Conservation (phyloP, 2,329 filamentous ascomycete genomes). For the Aspergillus brasiliensis region DNA sequence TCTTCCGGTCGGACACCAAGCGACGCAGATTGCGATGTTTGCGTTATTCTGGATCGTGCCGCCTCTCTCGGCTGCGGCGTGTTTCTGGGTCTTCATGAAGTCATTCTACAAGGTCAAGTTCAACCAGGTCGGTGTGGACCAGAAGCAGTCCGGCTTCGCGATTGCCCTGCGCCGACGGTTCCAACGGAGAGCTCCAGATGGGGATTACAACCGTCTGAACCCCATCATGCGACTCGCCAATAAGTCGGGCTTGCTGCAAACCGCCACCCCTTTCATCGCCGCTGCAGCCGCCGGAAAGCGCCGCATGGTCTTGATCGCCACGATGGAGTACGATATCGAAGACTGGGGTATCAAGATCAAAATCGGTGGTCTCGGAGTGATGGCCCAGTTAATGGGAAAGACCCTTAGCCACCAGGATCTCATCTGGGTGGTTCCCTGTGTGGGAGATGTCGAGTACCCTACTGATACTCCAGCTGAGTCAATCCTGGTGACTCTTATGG, state of each 20-base stretch:
- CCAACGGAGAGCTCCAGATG: neutral
- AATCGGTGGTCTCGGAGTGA: conserved; percentile 69
- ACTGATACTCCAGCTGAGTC: conserved; percentile 59
- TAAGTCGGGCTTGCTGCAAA: conserved; percentile 37
- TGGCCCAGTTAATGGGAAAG: conserved; percentile 69
- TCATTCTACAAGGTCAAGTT: conserved; percentile 65
- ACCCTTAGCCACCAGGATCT: conserved; percentile 64
- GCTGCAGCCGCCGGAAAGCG: conserved; percentile 26
- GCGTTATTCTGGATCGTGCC: conserved; percentile 57
- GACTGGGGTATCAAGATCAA: conserved; percentile 71
- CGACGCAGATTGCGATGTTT: conserved; percentile 56
- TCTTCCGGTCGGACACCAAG: conserved; percentile 55
- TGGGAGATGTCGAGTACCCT: conserved; percentile 65
- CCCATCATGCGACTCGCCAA: conserved; percentile 34
- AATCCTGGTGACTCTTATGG: conserved; percentile 63
- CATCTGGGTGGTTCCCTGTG: conserved; percentile 63
- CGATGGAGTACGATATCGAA: conserved; percentile 71
- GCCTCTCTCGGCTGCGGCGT: conserved; percentile 50
- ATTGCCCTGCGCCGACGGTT: conserved; percentile 8
- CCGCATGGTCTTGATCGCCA: conserved; percentile 65
- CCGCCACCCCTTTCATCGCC: conserved; percentile 30
- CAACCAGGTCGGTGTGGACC: conserved; percentile 58
- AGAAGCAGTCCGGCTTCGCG: conserved; percentile 36
- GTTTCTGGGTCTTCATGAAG: conserved; percentile 59
- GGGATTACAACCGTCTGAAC: conserved; percentile 17